Base-by-base conservation (phyloP, 345 rosid species). In the Eucalyptus cloeziana region DNA sequence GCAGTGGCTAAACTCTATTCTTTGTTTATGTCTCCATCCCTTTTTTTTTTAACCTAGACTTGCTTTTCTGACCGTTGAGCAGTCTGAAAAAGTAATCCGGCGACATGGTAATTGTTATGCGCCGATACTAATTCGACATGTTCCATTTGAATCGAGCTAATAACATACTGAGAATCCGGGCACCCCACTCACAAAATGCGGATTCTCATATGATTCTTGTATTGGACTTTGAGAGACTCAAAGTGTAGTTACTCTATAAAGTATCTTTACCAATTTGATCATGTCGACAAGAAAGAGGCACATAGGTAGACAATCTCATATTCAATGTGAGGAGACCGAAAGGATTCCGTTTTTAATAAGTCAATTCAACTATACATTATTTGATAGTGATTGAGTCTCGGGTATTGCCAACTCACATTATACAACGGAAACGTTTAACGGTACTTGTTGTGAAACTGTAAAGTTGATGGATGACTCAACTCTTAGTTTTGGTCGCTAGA, bases 401-500 rank as follows among this genome's bases (percentile, higher is more conserved):
- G 25, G 62, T 4, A 10, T 56, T 4, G 13, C 30, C 30, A 10
- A 56, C 13, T 56, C 62, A 22, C 30, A 1, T 56, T 10, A 56
- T 24, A 24, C 62, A 52, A 52, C 0, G 30, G 62, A 4, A 1
- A 56, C 13, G 3, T 56, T 56, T 56, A 30, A 56, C 3, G 0
- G 6, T 56, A 56, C 30, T 56, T 56, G 30, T 24, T 56, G 62
- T 12, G 1, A 56, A 56, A 24, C 62, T 24, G 10, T 11, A 56
- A 56, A 56, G 62, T 22, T 56, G 13, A 56, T 56, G 62, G 62
- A 56, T 56, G 62, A 56, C 13, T 24, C 62, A 56, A 56, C 62
- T 56, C 30, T 56, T 24, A 10, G 62, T 22, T 56, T 56, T 9
- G 13, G 62, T 56, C 30, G 6, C 30, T 56, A 56, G 62, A 56